Base-by-base conservation (phyloP, 768 basidiomycete species). In the Russula abietina region DNA sequence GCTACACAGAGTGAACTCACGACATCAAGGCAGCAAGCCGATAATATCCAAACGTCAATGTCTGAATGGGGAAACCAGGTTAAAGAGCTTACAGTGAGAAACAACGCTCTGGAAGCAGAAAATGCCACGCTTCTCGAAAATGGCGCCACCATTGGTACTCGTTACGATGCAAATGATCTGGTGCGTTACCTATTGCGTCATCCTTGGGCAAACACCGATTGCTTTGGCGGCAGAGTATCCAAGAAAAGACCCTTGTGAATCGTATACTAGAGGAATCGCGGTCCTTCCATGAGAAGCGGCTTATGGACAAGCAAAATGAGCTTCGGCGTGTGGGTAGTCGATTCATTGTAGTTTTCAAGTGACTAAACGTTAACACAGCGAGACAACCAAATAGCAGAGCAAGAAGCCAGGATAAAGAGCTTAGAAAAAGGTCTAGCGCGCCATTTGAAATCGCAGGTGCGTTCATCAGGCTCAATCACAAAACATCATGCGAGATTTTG, bases 241-340 rank as follows among this genome's bases (percentile, higher is more conserved):
- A 73, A 54, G 75, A 76, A 59, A 74, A 71, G 59, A 51, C 61
- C 2, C 73, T 75, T 53, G 70, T 75, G 26, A 66, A 72, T 51
- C 64, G 65, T 8, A 66, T 76, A 4, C 56, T 72, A 9, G 70
- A 70, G n/a, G 72, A 71, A 14, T 70, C 73, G 10, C 72, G 71
- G 41, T 58, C 69, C 6, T 68, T 72, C n/a, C 70, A 75, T 50
- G 73, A 75, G 57, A 72, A 73, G 62, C 70, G 72, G 46, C 66
- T 75, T 19, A 69, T 73, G 16, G 68, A 69, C 24, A 74, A 75
- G 36, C 70, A 72, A 30, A 76, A 76, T 55, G 75, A 76, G 32
- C 59, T 75, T 9, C 69, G 73, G 60, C 70, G 74, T 30, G 74
- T 74, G 52, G 32, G 72, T 67, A 46, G 41, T 5, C 16, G 1